These are phyloP conservation scores for Coniferiporia weirii DNA, from an alignment of 1,284 basidiomycete genomes.

Conservation along the genomic window DNA sequence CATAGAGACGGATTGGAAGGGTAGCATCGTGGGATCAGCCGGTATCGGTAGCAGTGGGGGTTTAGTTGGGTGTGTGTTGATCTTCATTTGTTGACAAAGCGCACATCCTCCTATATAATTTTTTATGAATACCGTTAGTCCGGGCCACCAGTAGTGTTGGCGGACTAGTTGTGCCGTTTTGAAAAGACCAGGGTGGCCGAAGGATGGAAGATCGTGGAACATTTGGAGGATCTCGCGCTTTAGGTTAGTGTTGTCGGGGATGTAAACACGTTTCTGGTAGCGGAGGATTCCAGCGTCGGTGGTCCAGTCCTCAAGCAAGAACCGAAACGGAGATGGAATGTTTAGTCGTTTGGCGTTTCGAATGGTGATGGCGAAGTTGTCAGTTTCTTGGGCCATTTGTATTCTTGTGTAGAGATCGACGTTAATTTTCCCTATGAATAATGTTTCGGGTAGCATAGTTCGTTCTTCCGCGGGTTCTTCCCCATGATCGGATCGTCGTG, in stretches of 20 bases:
- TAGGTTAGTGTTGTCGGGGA: slow-evolving; percentile 22
- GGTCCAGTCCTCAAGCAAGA: slow-evolving; percentile 15
- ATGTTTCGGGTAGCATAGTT: slow-evolving; percentile 26
- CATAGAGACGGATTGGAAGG: no score
- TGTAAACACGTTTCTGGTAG: slow-evolving; percentile 21
- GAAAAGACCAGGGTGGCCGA: slow-evolving; percentile 38
- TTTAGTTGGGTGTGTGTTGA: no score
- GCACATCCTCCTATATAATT: no score
- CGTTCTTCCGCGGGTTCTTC: slow-evolving; percentile 28
- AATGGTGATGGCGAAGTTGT: not conserved
- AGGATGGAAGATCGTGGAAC: slow-evolving; percentile 27
- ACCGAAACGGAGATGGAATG: not conserved
- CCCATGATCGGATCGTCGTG: slow-evolving; percentile 32
- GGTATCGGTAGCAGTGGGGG: no score
- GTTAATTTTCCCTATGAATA: slow-evolving; percentile 20
- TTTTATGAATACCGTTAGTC: no score
- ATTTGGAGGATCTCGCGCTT: slow-evolving; percentile 22
- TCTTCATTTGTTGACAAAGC: no score
- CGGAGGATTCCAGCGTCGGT: slow-evolving; percentile 15
- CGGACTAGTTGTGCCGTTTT: no score
- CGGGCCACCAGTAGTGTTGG: no score
- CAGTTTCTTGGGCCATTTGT: not conserved
- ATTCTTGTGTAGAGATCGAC: slow-evolving; percentile 1
- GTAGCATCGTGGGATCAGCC: no score
- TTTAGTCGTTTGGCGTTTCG: not conserved